phyloP scores from a whole-genome alignment of 257 asterid species.

The Solanum virginianum region DNA sequence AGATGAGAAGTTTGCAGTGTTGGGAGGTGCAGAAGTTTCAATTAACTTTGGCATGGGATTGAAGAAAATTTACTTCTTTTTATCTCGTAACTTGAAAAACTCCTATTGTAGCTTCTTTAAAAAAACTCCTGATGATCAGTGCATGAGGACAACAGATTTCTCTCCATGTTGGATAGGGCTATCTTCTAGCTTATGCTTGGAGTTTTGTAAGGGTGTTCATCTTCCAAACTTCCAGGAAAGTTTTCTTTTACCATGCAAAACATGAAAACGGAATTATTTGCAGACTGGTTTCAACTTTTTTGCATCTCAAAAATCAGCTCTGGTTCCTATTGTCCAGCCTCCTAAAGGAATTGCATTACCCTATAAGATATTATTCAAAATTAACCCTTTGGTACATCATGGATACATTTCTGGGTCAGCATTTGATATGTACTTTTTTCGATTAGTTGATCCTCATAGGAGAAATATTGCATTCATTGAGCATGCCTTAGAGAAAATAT shows the following conservation, averaged over 20 bases:
- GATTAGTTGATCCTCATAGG: conserved; percentile 33
- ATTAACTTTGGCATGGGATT: conserved; percentile 50
- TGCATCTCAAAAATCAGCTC: conserved; percentile 1
- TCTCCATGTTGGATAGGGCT: no score
- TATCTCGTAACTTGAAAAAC: conserved; percentile 6
- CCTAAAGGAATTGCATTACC: conserved; percentile 37
- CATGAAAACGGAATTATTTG: conserved; percentile 23
- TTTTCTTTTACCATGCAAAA: conserved; percentile 45
- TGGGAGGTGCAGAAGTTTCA: conserved; percentile 21
- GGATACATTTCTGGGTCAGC: conserved; percentile 79
- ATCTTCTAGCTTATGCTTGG: no score
- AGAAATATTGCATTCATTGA: conserved; percentile 30
- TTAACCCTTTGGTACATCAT: conserved; percentile 58
- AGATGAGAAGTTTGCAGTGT: conserved; percentile 28
- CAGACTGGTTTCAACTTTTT: conserved; percentile 33
- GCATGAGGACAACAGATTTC: no score
- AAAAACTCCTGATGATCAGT: conserved; percentile 62
- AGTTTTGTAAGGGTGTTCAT: conserved; percentile 14
- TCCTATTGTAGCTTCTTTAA: conserved; percentile 18
- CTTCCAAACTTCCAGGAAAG: conserved; percentile 56
- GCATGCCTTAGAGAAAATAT: conserved; percentile 55
- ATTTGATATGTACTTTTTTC: conserved; percentile 34
- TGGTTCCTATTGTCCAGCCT: conserved; percentile 65
- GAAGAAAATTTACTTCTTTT: conserved; percentile 37
- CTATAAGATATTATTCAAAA: conserved; percentile 43